Evolutionary conservation across 192 early-diverging fungal genomes (phyloP).

Genomic region (Entomortierella lignicola): DNA sequence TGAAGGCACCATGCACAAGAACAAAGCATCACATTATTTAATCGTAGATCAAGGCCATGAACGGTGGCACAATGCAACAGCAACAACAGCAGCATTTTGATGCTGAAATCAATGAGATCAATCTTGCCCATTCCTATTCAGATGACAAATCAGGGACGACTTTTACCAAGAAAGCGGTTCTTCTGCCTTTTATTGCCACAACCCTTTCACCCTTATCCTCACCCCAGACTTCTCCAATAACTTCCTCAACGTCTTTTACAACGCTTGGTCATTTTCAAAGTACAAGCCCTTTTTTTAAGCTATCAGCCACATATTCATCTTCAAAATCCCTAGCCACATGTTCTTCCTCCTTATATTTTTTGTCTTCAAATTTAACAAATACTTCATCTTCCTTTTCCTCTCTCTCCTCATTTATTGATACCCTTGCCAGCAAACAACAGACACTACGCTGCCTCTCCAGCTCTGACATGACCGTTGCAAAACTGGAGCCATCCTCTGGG

Average conservation of each 20-base stretch:
- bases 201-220: not conserved
- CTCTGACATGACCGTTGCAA: slow-evolving; percentile 33
- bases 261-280: not conserved
- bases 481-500: slow-evolving; percentile 18
- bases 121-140: not conserved
- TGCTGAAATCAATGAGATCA: not conserved
- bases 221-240: not conserved
- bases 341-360: slow-evolving; percentile 7
- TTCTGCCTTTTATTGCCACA: slow-evolving; percentile 17
- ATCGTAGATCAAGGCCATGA: not conserved
- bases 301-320: slow-evolving; percentile 2
- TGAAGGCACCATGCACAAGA: too few relatives aligned
- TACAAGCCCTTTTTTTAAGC: not conserved
- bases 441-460: not conserved
- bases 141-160: not conserved
- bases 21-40: not conserved
- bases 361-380: not conserved
- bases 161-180: slow-evolving; percentile 8
- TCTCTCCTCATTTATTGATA: not conserved
- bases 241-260: not conserved
- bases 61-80: not conserved
- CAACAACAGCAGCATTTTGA: not conserved
- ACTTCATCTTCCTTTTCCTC: slow-evolving; percentile 8
- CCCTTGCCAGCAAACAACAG: not conserved
- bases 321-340: slow-evolving; percentile 4